phyloP scores from a whole-genome alignment of 805 yeast species.

The Metschnikowia anglica region DNA sequence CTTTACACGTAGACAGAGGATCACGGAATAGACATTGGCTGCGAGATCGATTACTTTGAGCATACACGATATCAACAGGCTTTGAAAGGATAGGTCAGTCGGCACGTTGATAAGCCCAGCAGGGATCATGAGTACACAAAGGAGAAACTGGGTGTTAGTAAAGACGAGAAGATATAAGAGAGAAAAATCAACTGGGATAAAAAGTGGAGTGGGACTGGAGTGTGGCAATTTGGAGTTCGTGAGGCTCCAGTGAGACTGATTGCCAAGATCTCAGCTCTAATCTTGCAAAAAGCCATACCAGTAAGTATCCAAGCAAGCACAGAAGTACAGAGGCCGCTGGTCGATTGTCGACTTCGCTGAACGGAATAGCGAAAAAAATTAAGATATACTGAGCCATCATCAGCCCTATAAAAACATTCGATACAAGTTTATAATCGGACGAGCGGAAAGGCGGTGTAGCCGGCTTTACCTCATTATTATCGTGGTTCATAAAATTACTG shows the following conservation, averaged over 20 bases:
- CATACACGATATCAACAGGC: slow-evolving; percentile 20
- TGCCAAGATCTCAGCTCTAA: no score
- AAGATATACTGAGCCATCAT: slow-evolving; percentile 31
- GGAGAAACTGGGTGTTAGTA: slow-evolving; percentile 12
- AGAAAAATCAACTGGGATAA: neutral
- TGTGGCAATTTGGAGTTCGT: no score
- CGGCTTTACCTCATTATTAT: neutral
- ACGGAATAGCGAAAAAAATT: slow-evolving; percentile 33
- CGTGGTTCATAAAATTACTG: no score
- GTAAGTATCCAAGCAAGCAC: slow-evolving; percentile 19
- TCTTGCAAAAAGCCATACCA: slow-evolving; percentile 16
- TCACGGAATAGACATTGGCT: slow-evolving; percentile 20
- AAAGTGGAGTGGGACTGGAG: no score
- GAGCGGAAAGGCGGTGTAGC: slow-evolving; percentile 6
- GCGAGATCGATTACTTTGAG: slow-evolving; percentile 24
- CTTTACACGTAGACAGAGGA: slow-evolving; percentile 22
- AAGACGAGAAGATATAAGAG: no score
- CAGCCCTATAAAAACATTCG: slow-evolving; percentile 14
- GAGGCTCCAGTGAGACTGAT: no score
- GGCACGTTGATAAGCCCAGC: slow-evolving; percentile 15
- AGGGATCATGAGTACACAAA: slow-evolving; percentile 17
- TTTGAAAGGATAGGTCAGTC: slow-evolving; percentile 10
- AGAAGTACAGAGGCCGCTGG: slow-evolving; percentile 27
- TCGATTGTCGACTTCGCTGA: slow-evolving; percentile 33
- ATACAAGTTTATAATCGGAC: slow-evolving; percentile 8